Evolutionary conservation across 192 early-diverging fungal genomes (phyloP), one percentile per base, ranked within the genome.

Genomic region (Spinellus fusiger): DNA sequence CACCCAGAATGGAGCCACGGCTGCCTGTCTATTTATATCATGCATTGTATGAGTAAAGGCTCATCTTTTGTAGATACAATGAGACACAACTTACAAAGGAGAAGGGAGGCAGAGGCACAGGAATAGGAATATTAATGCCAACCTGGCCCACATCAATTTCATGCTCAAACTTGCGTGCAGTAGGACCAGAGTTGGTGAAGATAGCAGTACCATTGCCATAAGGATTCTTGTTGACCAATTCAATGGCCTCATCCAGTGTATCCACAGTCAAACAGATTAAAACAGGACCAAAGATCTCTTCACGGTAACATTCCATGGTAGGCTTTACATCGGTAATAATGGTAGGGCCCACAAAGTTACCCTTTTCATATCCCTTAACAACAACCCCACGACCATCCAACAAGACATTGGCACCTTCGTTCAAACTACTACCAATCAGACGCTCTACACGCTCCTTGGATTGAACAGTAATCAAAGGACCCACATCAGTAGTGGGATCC

Each of bases 281-380:
- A 37, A 95, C 95, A 5, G 95, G 95, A 7, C 89, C 95, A 78
- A 98, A 98, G 67, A 98, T 95, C 77, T 98, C 95, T 71, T 96
- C 86, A 57, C 76, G 73, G 75, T 97, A 97, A 78, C 91, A 93
- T 51, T 79, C 78, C 95, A 98, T 98, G 35, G 80, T 22, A 26
- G 87, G 56, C 49, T 69, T 84, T 37, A 92, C 92, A 33, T 85
- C 69, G 32, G 84, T 75, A 50, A 98, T 72, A 49, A 98, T 90
- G 37, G 90, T 95, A n/a, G 95, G 95, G 18, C 89, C 93, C 44
- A 98, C 69, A 79, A 98, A 98, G 85, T 98, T 95, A 58, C 95
- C 95, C 29, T 81, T 78, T 72, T 93, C 89, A 74, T 88, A 95
- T 33, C 86, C 86, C 54, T 71, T 68, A 5, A 78, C 74, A 37